phyloP scores from a whole-genome alignment of 805 yeast genomes.

The Candida railenensis region DNA sequence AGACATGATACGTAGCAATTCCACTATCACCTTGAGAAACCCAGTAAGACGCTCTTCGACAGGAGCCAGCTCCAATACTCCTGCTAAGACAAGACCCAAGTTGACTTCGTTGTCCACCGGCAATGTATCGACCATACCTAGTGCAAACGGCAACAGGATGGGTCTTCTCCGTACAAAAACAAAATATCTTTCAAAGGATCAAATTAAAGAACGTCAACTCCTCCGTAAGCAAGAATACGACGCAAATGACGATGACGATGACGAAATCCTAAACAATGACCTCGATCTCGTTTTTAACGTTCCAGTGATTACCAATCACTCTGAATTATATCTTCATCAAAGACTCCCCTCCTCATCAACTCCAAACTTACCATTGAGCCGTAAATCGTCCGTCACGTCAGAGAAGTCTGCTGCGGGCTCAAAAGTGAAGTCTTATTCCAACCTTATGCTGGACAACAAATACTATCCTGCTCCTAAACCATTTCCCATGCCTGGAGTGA shows the following conservation, averaged over 20 bases:
- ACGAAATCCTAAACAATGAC: constrained; percentile 22
- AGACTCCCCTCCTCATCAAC: constrained; percentile 14
- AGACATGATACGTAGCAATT: background rate
- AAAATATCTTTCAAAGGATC: constrained; percentile 30
- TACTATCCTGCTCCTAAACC: constrained; percentile 21
- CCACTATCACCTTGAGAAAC: background rate
- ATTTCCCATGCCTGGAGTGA: constrained; percentile 25
- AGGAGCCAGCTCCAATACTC: background rate
- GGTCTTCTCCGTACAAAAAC: constrained; percentile 32
- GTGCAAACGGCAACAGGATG: constrained; percentile 8
- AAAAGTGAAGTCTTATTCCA: constrained; percentile 9
- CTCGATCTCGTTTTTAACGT: constrained; percentile 43
- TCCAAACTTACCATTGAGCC: constrained; percentile 17
- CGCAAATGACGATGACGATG: constrained; percentile 42
- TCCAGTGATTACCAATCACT: constrained; percentile 38
- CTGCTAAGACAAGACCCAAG: constrained; percentile 1
- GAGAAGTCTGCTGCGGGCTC: constrained; percentile 22
- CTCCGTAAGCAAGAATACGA: constrained; percentile 40
- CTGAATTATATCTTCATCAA: constrained; percentile 25
- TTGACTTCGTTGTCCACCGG: background rate
- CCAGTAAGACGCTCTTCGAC: background rate
- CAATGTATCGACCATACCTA: background rate
- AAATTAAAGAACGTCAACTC: constrained; percentile 37
- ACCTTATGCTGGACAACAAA: constrained; percentile 22
- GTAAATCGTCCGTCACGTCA: background rate